Evolutionary conservation across 208 protist genomes (phyloP).

Genomic region (Leishmania turanica): DNA sequence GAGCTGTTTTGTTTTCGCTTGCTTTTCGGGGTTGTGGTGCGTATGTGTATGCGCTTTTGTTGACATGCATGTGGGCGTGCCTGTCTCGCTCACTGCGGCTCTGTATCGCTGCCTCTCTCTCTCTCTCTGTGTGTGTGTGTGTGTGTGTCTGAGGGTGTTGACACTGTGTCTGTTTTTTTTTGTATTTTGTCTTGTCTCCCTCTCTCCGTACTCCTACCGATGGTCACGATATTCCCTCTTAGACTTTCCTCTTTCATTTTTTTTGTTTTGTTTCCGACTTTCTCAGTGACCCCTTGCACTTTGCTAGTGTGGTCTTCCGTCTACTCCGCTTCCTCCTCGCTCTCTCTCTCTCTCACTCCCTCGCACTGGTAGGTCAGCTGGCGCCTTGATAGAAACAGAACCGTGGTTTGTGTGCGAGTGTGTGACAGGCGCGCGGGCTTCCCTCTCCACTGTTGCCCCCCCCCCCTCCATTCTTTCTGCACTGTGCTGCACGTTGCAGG

Average conservation of each 20-base stretch:
- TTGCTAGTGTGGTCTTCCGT: neutral
- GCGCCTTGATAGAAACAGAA: neutral
- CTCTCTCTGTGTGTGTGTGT: no score
- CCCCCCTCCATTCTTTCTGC: neutral
- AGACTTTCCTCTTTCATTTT: constrained; percentile 6
- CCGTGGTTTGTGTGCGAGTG: neutral
- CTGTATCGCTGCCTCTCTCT: neutral
- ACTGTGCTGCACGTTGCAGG: neutral
- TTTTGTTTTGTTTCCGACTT: neutral
- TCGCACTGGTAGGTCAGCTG: neutral
- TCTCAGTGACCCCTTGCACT: neutral
- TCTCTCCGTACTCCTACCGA: constrained; percentile 11
- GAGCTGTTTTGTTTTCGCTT: neutral
- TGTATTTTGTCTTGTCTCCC: constrained; percentile 1
- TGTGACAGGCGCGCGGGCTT: neutral
- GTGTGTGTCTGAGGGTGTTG: neutral
- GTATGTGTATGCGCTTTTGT: neutral
- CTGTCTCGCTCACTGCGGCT: neutral
- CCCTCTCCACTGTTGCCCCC: neutral
- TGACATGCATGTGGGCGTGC: neutral
- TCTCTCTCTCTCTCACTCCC: neutral
- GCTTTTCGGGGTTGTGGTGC: neutral
- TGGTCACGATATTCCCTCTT: constrained; percentile 1
- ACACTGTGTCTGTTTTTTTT: constrained; percentile 6
- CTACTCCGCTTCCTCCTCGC: neutral